phyloP scores from a whole-genome alignment of 371 early-diverging fungal species.

The Mortierella sp. region DNA sequence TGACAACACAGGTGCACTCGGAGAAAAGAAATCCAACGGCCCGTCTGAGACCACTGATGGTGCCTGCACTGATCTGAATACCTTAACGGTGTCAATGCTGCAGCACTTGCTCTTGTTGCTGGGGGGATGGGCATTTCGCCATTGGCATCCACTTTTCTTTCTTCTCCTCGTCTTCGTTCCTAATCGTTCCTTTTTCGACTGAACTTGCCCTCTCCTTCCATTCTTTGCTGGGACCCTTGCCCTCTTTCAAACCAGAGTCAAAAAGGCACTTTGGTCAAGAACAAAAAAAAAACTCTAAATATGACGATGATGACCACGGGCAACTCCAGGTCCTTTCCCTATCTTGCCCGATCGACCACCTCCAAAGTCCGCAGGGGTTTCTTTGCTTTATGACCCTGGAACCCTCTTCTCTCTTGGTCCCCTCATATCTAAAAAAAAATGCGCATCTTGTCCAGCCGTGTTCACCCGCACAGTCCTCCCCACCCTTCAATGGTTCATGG shows the following conservation, averaged over 20 bases:
- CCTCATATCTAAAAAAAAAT: background rate
- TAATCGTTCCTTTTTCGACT: background rate
- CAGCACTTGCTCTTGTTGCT: background rate
- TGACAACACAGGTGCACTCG: background rate
- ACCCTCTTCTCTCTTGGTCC: background rate
- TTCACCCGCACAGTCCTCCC: constrained; percentile 5
- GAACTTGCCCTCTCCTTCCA: background rate
- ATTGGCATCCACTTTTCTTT: background rate
- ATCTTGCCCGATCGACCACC: constrained; percentile 10
- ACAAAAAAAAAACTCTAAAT: background rate
- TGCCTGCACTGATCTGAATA: background rate
- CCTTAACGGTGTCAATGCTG: background rate
- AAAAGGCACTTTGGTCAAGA: background rate
- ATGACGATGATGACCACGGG: constrained; percentile 11
- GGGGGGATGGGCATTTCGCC: background rate
- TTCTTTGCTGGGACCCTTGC: background rate
- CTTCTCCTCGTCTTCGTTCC: background rate
- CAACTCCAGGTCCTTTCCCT: constrained; percentile 3
- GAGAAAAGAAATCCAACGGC: background rate
- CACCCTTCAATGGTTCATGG: background rate
- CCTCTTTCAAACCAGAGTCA: constrained; percentile 2
- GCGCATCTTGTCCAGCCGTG: background rate
- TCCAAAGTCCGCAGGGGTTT: background rate
- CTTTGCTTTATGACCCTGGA: background rate
- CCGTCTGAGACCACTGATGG: background rate